These are phyloP conservation scores for Elaeis guineensis DNA, from an alignment of 176 grass and related monocot species.

Conservation along the genomic window DNA sequence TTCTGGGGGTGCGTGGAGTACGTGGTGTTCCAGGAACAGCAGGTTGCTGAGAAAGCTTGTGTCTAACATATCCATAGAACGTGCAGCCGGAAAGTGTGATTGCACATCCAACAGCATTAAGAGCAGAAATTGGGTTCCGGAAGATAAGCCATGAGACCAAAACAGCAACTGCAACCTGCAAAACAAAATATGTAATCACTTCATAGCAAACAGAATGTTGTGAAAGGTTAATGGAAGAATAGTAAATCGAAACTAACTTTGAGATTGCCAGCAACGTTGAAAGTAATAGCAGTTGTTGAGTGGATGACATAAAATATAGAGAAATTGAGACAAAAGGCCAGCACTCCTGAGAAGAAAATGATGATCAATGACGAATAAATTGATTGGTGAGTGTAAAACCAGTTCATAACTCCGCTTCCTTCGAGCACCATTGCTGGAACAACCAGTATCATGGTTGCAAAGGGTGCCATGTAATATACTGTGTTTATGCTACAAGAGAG, in stretches of 20 bases:
- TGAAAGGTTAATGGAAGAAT: too few relatives aligned
- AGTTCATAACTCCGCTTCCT: conserved; percentile 64
- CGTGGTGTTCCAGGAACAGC: conserved; percentile 26
- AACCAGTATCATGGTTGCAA: conserved; percentile 92
- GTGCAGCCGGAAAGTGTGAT: conserved; percentile 82
- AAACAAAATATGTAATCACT: not conserved
- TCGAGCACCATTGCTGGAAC: conserved; percentile 79
- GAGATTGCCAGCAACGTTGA: conserved; percentile 94
- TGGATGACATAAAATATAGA: conserved; percentile 99
- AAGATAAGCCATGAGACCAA: conserved; percentile 87
- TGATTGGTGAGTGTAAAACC: conserved; percentile 77
- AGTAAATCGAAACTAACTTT: conserved; percentile 51
- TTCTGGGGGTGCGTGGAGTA: conserved; percentile 28
- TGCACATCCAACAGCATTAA: conserved; percentile 78
- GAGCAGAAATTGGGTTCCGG: conserved; percentile 78
- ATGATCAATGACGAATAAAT: conserved; percentile 46
- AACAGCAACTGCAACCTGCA: conserved; percentile 84
- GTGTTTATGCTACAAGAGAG: conserved; percentile 81
- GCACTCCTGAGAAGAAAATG: conserved; percentile 69
- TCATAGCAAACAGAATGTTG: too few relatives aligned
- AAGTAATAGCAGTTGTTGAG: conserved; percentile 91
- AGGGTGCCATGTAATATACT: conserved; percentile 97
- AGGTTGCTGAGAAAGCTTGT: conserved; percentile 55
- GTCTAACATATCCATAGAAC: conserved; percentile 80
- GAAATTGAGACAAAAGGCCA: conserved; percentile 97